Evolutionary conservation across 2,329 filamentous ascomycete species (phyloP), one percentile per base, ranked within the genome.

Genomic region (Ophiognomonia clavigignenti-juglandacearum): DNA sequence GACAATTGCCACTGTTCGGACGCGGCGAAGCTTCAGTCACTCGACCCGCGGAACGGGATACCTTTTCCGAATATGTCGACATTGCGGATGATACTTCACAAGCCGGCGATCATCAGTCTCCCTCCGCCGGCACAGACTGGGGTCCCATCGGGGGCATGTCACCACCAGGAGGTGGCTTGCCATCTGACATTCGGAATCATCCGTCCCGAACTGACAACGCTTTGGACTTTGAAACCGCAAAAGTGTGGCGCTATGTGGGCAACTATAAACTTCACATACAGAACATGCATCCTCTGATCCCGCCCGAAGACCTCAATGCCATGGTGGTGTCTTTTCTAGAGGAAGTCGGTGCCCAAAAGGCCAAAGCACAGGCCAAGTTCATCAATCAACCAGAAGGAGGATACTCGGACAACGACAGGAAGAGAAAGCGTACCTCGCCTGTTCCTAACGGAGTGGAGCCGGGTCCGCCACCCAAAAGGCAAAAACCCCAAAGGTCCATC

Each of bases 1-100:
- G 89, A 1, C 66, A 87, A 6, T 71, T 95, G 34, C 80, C 86
- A 20, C 71, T 92, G 2, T 90, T 86, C 64, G 89, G 89, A 1
- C 79, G 83, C 50, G 90, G 90, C 4, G 88, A 95, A 65, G 87
- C 86, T 26, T 71, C 77, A 22, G 82, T 84, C 56, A 70, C 73
- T 20, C 77, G 77, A 37, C 71, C 77, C 20, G 69, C 64, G 7
- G 67, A 72, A 26, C 69, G 66, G 47, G 68, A 72, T n/a, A 58
- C 7, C 10, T 32, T 62, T 26, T 59, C 62, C 32, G 65, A 70
- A 18, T 54, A 69, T 35, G 70, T 59, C n/a, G 70, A 70, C 24
- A 66, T 69, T 43, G 60, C 63, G 10, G 71, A 75, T 39, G 77
- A 79, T 37, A 61, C 61, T 6, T 62, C 59, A 4, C 42, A 45